Evolutionary conservation across 2,329 filamentous ascomycete species (phyloP), one percentile per base, ranked within the genome.

Genomic region (Curvularia verruculosa): DNA sequence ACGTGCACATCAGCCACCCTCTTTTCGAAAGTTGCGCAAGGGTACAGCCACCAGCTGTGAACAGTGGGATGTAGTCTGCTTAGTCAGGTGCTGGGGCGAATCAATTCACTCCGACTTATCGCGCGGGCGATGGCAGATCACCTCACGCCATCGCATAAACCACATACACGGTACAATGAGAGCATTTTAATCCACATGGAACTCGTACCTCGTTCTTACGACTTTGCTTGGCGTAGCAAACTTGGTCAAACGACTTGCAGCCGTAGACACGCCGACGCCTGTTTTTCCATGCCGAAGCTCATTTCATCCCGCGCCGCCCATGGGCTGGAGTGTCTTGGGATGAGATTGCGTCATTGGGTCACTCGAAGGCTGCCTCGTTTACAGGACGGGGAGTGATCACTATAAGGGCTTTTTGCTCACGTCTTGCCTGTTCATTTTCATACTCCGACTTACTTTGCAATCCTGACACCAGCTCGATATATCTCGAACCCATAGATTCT

Each of bases 121-220:
- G 51, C 45, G 48, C 48, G 39, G 29, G 24, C 47, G 34, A 28
- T 41, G 52, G 64, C 60, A 60, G 39, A 73, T 72, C 70, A 74
- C 72, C 69, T 75, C 71, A 75, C 69, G 37, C 51, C 64, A 71
- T 70, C 65, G 69, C 61, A 61, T 59, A 70, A 57, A 63, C 54
- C 41, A 53, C 49, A 36, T 50, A 47, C 51, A 54, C 53, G 61
- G 52, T 58, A 65, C 58, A 54, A 47, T 53, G 45, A 44, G 56
- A 52, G 31, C 26, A 46, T 44, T 49, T 26, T 47, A n/a, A 54
- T 59, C 28, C 26, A 54, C 52, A 60, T 49, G 18, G 21, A 44
- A 37, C 23, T 21, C 18, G 24, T 39, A 49, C 50, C 59, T 63
- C 56, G 56, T 63, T 52, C 49, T 66, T 57, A 59, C 47, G 37